Conservation (phyloP, 2,329 filamentous ascomycete species). For the Lasiodiplodia theobromae region DNA sequence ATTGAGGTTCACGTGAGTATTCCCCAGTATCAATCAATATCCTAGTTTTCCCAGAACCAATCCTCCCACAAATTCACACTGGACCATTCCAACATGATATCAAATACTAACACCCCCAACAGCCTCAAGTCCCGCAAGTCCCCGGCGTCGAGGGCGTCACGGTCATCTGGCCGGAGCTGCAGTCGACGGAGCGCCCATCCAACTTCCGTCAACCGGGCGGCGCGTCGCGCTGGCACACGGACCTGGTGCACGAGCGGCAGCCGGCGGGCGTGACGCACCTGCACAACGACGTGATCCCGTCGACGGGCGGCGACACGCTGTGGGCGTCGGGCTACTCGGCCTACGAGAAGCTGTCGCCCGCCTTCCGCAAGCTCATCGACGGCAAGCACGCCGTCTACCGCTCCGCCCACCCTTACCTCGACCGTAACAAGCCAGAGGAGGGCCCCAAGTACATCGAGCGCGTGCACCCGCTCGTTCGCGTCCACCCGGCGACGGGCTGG, state of each 20-base stretch:
- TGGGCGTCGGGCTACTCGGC: constrained; percentile 76
- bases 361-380: constrained; percentile 74
- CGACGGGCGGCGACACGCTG: constrained; percentile 72
- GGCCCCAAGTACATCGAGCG: constrained; percentile 73
- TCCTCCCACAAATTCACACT: too few species aligned
- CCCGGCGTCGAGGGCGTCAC: constrained; percentile 63
- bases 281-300: constrained; percentile 72
- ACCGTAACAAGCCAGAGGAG: constrained; percentile 65
- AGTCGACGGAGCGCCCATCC: constrained; percentile 66
- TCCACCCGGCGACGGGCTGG: constrained; percentile 77
- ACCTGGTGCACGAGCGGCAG: constrained; percentile 74
- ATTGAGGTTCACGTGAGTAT: constrained; percentile 70
- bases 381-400: constrained; percentile 69
- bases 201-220: constrained; percentile 73
- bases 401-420: constrained; percentile 72
- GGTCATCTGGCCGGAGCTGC: constrained; percentile 74
- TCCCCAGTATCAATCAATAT: too few species aligned
- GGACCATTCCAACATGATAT: neutral
- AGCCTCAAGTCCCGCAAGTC: constrained; percentile 76
- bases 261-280: constrained; percentile 73
- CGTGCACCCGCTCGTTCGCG: constrained; percentile 71
- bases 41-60: too few species aligned
- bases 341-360: constrained; percentile 75
- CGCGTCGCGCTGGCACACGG: constrained; percentile 72
- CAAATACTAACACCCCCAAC: neutral